phyloP scores from a whole-genome alignment of 768 basidiomycete species.

The Kwoniella pini region DNA sequence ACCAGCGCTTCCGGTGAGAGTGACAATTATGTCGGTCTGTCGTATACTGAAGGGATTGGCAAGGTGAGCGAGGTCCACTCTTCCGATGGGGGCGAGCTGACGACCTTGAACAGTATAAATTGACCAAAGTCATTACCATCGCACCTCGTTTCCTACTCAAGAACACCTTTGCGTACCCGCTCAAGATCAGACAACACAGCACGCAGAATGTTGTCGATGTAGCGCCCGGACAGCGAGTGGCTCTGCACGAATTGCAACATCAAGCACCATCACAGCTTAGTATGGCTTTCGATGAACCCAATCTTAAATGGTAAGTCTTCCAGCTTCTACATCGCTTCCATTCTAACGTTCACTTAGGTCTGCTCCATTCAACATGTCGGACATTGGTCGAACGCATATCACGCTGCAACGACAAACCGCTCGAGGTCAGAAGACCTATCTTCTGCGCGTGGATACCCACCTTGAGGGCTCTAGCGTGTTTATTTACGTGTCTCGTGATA shows the following conservation, averaged over 20 bases:
- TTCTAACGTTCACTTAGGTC: constrained; percentile 64
- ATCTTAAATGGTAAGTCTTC: constrained; percentile 57
- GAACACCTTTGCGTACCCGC: constrained; percentile 69
- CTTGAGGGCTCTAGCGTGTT: constrained; percentile 88
- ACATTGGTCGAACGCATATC: constrained; percentile 68
- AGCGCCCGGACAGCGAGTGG: constrained; percentile 67
- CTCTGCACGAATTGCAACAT: constrained; percentile 67
- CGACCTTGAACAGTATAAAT: constrained; percentile 65
- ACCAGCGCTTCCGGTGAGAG: constrained; percentile 65
- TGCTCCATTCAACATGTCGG: constrained; percentile 83
- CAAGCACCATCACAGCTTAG: constrained; percentile 71
- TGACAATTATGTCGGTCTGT: constrained; percentile 75
- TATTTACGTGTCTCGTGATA: constrained; percentile 68
- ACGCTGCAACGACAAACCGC: constrained; percentile 26
- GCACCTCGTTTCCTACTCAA: constrained; percentile 87
- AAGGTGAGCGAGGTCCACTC: constrained; percentile 58
- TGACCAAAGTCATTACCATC: constrained; percentile 89
- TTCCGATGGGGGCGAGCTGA: neutral
- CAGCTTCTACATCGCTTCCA: neutral
- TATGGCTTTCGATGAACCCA: constrained; percentile 79
- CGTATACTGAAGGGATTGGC: constrained; percentile 90
- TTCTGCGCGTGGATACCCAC: constrained; percentile 74
- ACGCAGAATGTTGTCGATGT: constrained; percentile 64
- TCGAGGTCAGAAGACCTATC: constrained; percentile 57
- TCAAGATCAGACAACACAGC: constrained; percentile 86